Percentiles rank a stretch among this genome's conserved stretches.
Conservation (phyloP, 257 asterid genomes). For the Solanum ossicruentum region DNA sequence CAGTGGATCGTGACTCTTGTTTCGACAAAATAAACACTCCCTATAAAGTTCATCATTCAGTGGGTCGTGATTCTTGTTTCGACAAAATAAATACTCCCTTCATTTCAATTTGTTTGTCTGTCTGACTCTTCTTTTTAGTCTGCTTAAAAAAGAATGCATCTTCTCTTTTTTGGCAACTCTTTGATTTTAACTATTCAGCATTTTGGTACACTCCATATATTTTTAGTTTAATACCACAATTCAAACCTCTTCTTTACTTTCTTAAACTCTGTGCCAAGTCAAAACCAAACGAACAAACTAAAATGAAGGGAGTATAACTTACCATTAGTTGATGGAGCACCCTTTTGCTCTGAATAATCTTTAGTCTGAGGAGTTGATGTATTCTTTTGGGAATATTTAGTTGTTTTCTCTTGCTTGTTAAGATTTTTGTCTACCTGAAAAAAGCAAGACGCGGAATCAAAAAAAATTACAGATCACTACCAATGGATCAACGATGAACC, state of each 20-base stretch:
- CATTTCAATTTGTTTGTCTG: neutral
- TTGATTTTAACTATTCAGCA: neutral
- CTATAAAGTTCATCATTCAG: neutral
- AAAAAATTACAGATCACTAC: neutral
- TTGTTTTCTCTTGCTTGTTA: conserved; percentile 18
- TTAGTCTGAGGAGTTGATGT: conserved; percentile 3
- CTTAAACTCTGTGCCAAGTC: neutral
- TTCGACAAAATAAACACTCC: neutral
- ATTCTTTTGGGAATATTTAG: conserved; percentile 12
- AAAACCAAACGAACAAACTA: neutral
- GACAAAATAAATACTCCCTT: neutral
- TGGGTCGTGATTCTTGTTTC: neutral
- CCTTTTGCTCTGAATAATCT: conserved; percentile 14
- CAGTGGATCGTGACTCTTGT: neutral
- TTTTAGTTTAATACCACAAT: neutral
- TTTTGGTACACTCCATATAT: neutral
- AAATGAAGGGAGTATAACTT: neutral
- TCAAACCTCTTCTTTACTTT: neutral
- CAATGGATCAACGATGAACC: neutral
- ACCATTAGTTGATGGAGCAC: conserved; percentile 34
- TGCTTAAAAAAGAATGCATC: neutral
- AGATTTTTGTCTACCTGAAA: conserved; percentile 33
- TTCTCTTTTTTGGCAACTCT: neutral
- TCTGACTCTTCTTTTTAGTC: neutral
- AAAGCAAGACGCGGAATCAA: neutral